phyloP scores from a whole-genome alignment of 2,329 filamentous ascomycete genomes.

The Cercospora sojina region DNA sequence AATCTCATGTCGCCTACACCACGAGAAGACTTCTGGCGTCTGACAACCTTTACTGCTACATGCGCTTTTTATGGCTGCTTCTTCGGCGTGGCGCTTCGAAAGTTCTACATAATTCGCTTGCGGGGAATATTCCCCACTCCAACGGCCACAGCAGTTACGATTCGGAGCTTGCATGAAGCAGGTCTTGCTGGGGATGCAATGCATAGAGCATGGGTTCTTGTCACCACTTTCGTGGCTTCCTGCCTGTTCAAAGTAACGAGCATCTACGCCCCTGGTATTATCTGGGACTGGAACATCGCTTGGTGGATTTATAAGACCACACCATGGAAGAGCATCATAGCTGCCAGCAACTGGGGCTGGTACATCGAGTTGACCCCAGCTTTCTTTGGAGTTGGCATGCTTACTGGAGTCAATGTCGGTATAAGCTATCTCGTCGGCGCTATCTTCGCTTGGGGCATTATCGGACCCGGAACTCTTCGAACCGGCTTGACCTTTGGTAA shows the following conservation, averaged over 20 bases:
- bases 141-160: slow-evolving; percentile 60
- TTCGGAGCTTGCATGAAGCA: slow-evolving; percentile 60
- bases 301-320: slow-evolving; percentile 27
- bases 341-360: slow-evolving; percentile 62
- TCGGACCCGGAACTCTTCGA: slow-evolving; percentile 56
- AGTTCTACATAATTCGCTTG: slow-evolving; percentile 65
- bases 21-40: slow-evolving; percentile 55
- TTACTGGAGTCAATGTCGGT: slow-evolving; percentile 59
- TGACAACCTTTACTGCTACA: slow-evolving; percentile 60
- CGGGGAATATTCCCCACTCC: slow-evolving; percentile 59
- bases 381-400: slow-evolving; percentile 60
- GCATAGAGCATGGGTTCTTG: slow-evolving; percentile 56
- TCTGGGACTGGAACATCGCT: slow-evolving; percentile 47
- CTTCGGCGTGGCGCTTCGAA: slow-evolving; percentile 60
- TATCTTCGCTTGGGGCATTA: slow-evolving; percentile 56
- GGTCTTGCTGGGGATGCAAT: slow-evolving; percentile 53
- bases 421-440: slow-evolving; percentile 57
- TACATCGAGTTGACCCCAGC: slow-evolving; percentile 59
- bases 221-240: slow-evolving; percentile 51
- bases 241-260: slow-evolving; percentile 55
- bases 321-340: slow-evolving; percentile 46
- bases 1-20: slow-evolving; percentile 52
- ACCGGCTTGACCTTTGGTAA: slow-evolving; percentile 50
- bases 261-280: slow-evolving; percentile 60
- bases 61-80: slow-evolving; percentile 64